Base-by-base conservation (phyloP, 2,329 filamentous ascomycete species). In the Aaosphaeria pasadenensis region DNA sequence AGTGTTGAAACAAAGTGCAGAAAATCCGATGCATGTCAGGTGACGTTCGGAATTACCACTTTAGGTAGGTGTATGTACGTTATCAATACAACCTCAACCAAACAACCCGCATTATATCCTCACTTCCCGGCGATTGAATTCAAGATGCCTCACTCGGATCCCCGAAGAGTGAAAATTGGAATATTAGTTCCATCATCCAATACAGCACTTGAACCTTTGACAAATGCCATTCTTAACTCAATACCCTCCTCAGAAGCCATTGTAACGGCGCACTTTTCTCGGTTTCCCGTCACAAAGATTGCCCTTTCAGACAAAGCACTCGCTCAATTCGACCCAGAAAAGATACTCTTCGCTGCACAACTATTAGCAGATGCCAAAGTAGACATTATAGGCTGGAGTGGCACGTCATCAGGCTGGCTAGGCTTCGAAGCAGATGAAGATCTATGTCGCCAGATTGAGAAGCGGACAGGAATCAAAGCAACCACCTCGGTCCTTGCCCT, bases 171-270 rank as follows among this genome's bases (percentile, higher is more conserved):
- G 9, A 49, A 50, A 29, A 46, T 76, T 30, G 74, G 72, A 43
- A 66, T 77, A 42, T 67, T 76, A 30, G 68, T 73, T 29, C 74
- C 74, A 11, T 72, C 67, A 36, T 74, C 73, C 45, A 75, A 76
- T 55, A 76, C 72, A 7, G 65, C 67, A 3, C 64, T 76, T 13
- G 74, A 76, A 54, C 72, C 73, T 7, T 62, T 76, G 11, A 74
- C 72, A 5, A 60, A 61, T 28, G 60, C 63, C 32, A 67, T 76
- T 42, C 47, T 75, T 42, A 52, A 60, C 11, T 54, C 54, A 11
- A 58, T 72, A 11, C 54, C 63, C 2, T 29, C 42, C 11, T 40
- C 46, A 11, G 9, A 31, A 17, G 30, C 9, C 24, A 53, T 58
- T 11, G 58, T 75, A 17, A 70, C 66, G 3, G 71, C 69, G 6